Base-by-base conservation (phyloP, 1,284 basidiomycete species). In the Apiotrichum veenhuisii region DNA sequence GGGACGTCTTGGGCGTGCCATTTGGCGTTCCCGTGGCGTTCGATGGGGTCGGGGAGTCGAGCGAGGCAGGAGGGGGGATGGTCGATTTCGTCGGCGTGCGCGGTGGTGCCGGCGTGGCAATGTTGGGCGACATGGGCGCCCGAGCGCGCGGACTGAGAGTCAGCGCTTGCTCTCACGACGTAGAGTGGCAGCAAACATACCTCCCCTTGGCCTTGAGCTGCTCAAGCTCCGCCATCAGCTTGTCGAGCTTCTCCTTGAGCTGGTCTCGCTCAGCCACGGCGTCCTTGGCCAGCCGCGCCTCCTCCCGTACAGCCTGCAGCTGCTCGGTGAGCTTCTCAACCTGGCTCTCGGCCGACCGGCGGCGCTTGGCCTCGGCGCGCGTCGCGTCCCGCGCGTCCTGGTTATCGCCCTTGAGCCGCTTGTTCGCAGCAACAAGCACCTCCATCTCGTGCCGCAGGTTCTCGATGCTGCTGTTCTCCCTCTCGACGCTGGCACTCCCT, bases 61-160 rank as follows among this genome's bases (percentile, higher is more conserved):
- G 17, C 18, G 26, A 34, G 8, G 30, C 11, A 2, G 30, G 5
- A 1, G 45, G n/a, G 5, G n/a, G n/a, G n/a, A n/a, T n/a, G n/a
- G 9, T 2, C 26, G 43, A 2, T 23, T 52, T 45, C 15, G 38
- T 44, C 37, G 62, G 55, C 17, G 62, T 62, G 3, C 51, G 30
- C 5, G 62, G 57, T 3, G 54, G 38, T 1, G 38, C 20, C 5
- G 53, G n/a, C 4, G n/a, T n/a, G n/a, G n/a, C n/a, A n/a, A 65
- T 44, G 47, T 68, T 69, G 15, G 58, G 49, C 10, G 66, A 56
- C 23, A 64, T 46, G 9, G 55, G 26, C 36, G 64, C 64, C 3
- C 67, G 52, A 3, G 62, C 56, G 25, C 61, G 55, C 2, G 59
- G 50, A 18, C 62, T 57, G 40, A 20, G n/a, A 14, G 49, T 42